Percentiles rank a stretch among this genome's conserved stretches.
Conservation (phyloP, 768 basidiomycete genomes). For the Tulasnella sp. region DNA sequence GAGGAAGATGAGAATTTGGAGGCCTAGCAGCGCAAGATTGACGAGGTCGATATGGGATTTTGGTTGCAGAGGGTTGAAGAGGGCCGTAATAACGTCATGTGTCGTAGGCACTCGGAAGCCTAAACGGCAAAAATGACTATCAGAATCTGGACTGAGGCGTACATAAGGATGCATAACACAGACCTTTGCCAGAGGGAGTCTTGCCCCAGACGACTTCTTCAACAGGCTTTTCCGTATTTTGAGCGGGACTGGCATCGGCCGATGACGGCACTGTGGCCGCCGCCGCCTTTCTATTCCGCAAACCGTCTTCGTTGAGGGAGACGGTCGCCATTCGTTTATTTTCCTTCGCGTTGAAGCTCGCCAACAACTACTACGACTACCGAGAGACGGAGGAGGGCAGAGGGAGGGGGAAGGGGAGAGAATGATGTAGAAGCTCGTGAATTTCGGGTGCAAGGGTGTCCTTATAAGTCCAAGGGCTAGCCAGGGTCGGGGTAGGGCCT, state of each 20-base stretch:
- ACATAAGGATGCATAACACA: constrained; percentile 15
- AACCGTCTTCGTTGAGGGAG: background rate
- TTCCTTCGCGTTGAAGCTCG: background rate
- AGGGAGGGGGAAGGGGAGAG: background rate
- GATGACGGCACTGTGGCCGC: background rate
- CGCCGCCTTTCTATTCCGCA: background rate
- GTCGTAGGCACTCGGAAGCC: constrained; percentile 92
- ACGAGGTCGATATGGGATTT: constrained; percentile 85
- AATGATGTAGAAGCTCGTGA: background rate
- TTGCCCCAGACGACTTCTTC: constrained; percentile 81
- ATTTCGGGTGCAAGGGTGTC: background rate
- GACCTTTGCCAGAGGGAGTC: constrained; percentile 70
- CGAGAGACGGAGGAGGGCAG: background rate
- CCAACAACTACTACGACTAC: no score
- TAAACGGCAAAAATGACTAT: constrained; percentile 23
- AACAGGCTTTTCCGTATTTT: background rate
- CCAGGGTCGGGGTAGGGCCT: background rate
- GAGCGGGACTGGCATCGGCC: background rate
- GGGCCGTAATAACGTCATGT: constrained; percentile 73
- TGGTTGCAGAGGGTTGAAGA: constrained; percentile 70
- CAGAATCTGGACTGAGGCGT: background rate
- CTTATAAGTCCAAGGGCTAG: background rate
- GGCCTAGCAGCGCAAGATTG: constrained; percentile 64
- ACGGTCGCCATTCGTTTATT: background rate
- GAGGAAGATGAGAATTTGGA: constrained; percentile 65